These are phyloP conservation scores for Alternaria triticimaculans DNA, from an alignment of 2,329 filamentous ascomycete species.

Conservation along the genomic window DNA sequence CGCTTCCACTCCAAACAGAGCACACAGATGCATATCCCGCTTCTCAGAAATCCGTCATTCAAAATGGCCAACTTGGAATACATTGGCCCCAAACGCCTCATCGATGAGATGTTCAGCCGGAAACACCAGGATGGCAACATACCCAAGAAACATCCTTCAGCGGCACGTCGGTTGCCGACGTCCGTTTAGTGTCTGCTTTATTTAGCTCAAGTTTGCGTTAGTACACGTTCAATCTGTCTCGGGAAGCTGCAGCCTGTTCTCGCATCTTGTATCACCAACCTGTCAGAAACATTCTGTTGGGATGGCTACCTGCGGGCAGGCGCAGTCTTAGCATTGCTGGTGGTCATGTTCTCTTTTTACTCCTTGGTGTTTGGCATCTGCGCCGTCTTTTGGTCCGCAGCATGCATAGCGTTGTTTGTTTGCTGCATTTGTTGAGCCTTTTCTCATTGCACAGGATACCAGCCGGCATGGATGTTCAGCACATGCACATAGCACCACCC, in stretches of 20 bases:
- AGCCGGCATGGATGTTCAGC: conserved; percentile 1
- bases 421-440: conserved; percentile 26
- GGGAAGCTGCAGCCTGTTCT: conserved; percentile 30
- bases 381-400: conserved; percentile 6
- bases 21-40: conserved; percentile 60
- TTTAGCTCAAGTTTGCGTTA: conserved; percentile 19
- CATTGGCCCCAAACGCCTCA: conserved; percentile 66
- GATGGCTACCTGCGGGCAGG: conserved; percentile 18
- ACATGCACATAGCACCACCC: background rate
- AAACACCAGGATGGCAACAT: conserved; percentile 25
- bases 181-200: conserved; percentile 14
- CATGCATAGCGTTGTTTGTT: conserved; percentile 33
- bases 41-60: conserved; percentile 57
- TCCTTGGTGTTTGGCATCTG: conserved; percentile 23
- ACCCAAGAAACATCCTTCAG: conserved; percentile 36
- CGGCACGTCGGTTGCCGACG: conserved; percentile 30
- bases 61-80: conserved; percentile 65
- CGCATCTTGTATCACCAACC: conserved; percentile 30
- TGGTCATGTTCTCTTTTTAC: conserved; percentile 20
- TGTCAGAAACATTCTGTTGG: conserved; percentile 34
- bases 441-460: conserved; percentile 6
- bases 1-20: conserved; percentile 69
- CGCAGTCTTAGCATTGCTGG: conserved; percentile 17
- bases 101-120: conserved; percentile 69
- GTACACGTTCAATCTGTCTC: conserved; percentile 13